Evolutionary conservation across 116 monocot species (phyloP).

Genomic region (Posidonia oceanica): DNA sequence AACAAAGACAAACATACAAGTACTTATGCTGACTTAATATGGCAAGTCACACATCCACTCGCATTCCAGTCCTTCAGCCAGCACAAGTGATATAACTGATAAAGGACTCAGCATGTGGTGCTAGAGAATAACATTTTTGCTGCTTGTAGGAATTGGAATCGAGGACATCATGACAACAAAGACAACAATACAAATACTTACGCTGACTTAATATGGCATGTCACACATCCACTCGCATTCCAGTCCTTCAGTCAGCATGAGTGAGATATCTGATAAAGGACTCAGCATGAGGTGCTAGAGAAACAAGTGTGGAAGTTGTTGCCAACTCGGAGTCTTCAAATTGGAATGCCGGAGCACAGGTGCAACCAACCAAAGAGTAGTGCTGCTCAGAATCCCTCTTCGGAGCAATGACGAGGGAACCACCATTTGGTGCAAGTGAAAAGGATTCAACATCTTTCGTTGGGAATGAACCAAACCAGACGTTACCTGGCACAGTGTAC

Average conservation of each 20-base stretch:
- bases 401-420: conserved; percentile 37
- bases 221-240: neutral
- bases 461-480: conserved; percentile 97
- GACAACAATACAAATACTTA: too few relatives aligned
- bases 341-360: conserved; percentile 92
- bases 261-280: conserved; percentile 43
- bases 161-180: too few relatives aligned
- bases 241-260: neutral
- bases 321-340: conserved; percentile 81
- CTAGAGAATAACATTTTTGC: conserved; percentile 6
- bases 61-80: neutral
- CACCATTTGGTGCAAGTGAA: conserved; percentile 37
- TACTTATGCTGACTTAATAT: too few relatives aligned
- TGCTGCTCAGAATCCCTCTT: conserved; percentile 57
- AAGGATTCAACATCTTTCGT: conserved; percentile 61
- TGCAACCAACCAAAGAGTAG: conserved; percentile 79
- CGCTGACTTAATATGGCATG: too few relatives aligned
- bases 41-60: too few relatives aligned
- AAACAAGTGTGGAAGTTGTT: conserved; percentile 17
- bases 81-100: conserved; percentile 22
- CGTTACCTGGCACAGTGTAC: conserved; percentile 66
- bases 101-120: conserved; percentile 60
- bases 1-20: too few relatives aligned
- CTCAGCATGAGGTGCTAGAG: conserved; percentile 54
- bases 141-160: too few relatives aligned